Evolutionary conservation across 352 stramenopile genomes (phyloP), one percentile per base, ranked within the genome.

Genomic region (Globisporangium takayamanum): DNA sequence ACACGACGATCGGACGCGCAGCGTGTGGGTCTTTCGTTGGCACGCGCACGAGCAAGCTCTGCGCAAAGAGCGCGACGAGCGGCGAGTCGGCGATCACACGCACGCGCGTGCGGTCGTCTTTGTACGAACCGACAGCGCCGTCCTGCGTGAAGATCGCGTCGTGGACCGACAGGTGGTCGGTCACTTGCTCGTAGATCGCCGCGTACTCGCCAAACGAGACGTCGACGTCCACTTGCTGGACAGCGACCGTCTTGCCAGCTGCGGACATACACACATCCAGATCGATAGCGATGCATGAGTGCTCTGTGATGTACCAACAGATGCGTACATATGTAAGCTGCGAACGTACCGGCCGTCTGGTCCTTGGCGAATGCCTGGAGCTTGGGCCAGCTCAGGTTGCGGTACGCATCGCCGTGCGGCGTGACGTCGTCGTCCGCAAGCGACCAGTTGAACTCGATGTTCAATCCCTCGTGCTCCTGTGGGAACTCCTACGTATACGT

Each of bases 371-470:
- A 76, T 52, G 78, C 68, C 26, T 66, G 52, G 33, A 89, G 76
- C 69, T 88, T 85, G 26, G 68, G 62, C 74, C 75, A 92, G 57
- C 62, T 73, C 37, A 92, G 70, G 70, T 94, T 94, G 51, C 76
- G 79, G 68, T 83, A 92, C 16, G 78, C 80, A 62, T 92, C 81
- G 36, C 82, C 79, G 59, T 87, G 74, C 48, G 84, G 80, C 53
- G 80, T 90, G 58, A 94, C 79, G 58, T 94, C 84, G 62, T 94
- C 81, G 44, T 88, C 73, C 0, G 78, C 84, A 5, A 94, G 69
- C 57, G 81, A 92, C 84, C 84, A 94, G 68, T 94, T 94, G 59
- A 94, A 91, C 60, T 94, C 81, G 37, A 92, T 89, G 71, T 92
- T 84, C 14, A 92, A 68, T 3, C 78, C 84, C 25, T 92, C 84